phyloP scores from a whole-genome alignment of 257 asterid species.

The Capsicum pubescens region DNA sequence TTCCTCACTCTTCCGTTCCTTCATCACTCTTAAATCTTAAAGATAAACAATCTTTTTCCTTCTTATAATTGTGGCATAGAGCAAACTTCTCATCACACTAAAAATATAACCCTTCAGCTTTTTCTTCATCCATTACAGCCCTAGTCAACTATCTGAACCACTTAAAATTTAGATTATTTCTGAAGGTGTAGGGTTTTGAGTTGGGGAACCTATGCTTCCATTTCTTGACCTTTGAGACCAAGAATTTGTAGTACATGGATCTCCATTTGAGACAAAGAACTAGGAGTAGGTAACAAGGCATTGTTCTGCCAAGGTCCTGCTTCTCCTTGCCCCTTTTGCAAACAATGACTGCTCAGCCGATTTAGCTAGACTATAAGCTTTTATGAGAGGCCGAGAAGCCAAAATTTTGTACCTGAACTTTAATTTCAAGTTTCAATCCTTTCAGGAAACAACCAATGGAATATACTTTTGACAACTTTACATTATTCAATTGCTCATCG shows the following conservation, averaged over 20 bases:
- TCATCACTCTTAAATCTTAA: not conserved
- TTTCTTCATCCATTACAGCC: not conserved
- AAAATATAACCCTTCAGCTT: not conserved
- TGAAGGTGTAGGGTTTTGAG: too few species aligned
- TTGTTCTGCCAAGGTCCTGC: too few species aligned
- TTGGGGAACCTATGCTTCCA: not conserved
- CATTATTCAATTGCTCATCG: not conserved
- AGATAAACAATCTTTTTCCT: too few species aligned
- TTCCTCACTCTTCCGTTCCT: not conserved
- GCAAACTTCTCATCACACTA: not conserved
- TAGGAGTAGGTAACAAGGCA: too few species aligned
- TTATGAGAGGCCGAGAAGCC: not conserved
- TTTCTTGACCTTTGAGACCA: too few species aligned
- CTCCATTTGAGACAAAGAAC: too few species aligned
- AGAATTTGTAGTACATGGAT: too few species aligned
- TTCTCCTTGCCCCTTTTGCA: too few species aligned
- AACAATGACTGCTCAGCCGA: not conserved
- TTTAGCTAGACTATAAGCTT: not conserved
- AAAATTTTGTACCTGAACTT: not conserved
- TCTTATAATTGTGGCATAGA: too few species aligned
- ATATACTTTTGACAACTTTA: not conserved
- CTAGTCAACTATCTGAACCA: not conserved
- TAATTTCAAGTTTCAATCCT: not conserved
- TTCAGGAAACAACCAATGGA: not conserved
- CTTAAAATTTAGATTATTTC: too few species aligned